Conservation (phyloP, 2,329 filamentous ascomycete genomes). For the Aspergillus terreus region DNA sequence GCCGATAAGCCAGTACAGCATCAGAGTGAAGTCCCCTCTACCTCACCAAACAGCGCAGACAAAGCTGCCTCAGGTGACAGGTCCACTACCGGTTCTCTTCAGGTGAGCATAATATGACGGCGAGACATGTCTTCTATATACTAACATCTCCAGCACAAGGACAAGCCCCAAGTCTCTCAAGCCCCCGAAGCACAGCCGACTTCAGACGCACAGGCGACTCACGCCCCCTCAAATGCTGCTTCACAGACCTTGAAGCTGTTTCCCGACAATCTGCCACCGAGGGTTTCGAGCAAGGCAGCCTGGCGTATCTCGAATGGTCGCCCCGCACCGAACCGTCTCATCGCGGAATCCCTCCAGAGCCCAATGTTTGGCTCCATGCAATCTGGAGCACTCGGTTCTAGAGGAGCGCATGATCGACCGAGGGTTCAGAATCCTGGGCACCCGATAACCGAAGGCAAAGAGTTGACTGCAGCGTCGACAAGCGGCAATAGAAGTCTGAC, state of each 20-base stretch:
- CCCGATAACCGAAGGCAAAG: not conserved
- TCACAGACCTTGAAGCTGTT: conserved; percentile 29
- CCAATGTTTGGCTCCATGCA: not conserved
- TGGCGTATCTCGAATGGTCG: conserved; percentile 20
- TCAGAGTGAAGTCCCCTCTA: not conserved
- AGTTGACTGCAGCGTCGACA: not conserved
- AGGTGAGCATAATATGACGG: not conserved
- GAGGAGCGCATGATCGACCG: not conserved
- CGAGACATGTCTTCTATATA: not conserved
- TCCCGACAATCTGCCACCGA: conserved; percentile 30
- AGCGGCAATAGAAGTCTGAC: not conserved
- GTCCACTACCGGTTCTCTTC: not conserved
- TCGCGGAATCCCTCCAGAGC: not conserved
- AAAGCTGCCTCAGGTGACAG: not conserved
- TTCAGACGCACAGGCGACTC: conserved; percentile 9
- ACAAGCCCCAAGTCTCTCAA: not conserved
- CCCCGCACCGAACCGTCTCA: conserved; percentile 8
- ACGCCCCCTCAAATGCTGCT: conserved; percentile 9
- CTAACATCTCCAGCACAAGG: conserved; percentile 7
- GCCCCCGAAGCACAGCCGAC: conserved; percentile 1
- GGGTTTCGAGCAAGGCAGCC: conserved; percentile 26
- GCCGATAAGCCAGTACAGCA: not conserved
- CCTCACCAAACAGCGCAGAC: not conserved
- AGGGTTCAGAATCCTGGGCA: too few relatives aligned
- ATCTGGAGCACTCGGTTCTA: not conserved